Evolutionary conservation across 1,139 yeast genomes (phyloP).

Genomic region (Blastobotrys raffinosifermentans): DNA sequence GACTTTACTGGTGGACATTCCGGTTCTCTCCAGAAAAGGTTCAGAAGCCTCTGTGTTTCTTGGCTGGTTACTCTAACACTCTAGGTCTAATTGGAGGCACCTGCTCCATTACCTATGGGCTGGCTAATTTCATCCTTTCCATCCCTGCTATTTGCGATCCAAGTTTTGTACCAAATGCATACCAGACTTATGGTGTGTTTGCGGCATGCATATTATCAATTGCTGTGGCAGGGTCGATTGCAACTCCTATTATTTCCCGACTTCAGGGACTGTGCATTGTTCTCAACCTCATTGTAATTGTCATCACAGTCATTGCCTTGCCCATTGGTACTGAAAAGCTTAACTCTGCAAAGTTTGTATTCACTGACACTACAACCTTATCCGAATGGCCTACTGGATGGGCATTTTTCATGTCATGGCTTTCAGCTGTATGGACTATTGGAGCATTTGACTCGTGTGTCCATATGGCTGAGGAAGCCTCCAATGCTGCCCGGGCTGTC

Average conservation of each 20-base stretch:
- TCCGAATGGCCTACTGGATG: slow-evolving; percentile 64
- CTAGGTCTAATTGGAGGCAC: slow-evolving; percentile 53
- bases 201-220: slow-evolving; percentile 47
- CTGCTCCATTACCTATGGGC: slow-evolving; percentile 55
- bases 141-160: slow-evolving; percentile 48
- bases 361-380: slow-evolving; percentile 49
- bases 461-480: slow-evolving; percentile 66
- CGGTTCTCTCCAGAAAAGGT: slow-evolving; percentile 47
- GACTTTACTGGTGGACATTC: slow-evolving; percentile 50
- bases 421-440: slow-evolving; percentile 47
- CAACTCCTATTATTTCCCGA: slow-evolving; percentile 49
- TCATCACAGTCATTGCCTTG: slow-evolving; percentile 40
- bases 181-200: slow-evolving; percentile 50
- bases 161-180: slow-evolving; percentile 42
- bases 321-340: slow-evolving; percentile 28
- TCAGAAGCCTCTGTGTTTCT: slow-evolving; percentile 43
- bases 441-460: slow-evolving; percentile 63
- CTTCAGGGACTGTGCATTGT: slow-evolving; percentile 56
- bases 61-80: slow-evolving; percentile 57
- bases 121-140: slow-evolving; percentile 49
- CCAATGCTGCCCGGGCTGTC: slow-evolving; percentile 58
- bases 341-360: slow-evolving; percentile 40
- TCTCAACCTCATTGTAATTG: slow-evolving; percentile 49
- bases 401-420: slow-evolving; percentile 54
- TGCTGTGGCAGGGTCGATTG: slow-evolving; percentile 42